Conservation (phyloP, 805 yeast species). For the Wickerhamiella azyma region DNA sequence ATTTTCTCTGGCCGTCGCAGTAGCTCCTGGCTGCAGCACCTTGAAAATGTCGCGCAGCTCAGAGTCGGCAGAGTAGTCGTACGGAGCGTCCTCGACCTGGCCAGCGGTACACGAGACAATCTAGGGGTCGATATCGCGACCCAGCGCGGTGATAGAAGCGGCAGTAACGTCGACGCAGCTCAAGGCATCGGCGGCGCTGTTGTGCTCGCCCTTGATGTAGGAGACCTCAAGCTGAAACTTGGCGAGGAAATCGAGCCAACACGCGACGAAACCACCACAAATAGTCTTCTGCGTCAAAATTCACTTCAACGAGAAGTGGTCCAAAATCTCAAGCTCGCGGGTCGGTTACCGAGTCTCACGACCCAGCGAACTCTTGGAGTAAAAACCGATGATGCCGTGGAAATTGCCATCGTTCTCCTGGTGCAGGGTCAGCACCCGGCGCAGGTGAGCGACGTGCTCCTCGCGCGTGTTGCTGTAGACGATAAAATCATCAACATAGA, state of each 20-base stretch:
- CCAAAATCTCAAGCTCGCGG: background rate
- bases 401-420: background rate
- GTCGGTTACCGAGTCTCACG: background rate
- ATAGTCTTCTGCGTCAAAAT: background rate
- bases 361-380: background rate
- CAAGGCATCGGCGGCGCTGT: conserved; percentile 1
- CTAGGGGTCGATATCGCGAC: too few relatives aligned
- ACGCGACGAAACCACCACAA: background rate
- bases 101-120: too few relatives aligned
- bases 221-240: background rate
- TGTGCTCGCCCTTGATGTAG: background rate
- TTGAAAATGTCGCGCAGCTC: too few relatives aligned
- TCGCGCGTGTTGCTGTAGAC: background rate
- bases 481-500: conserved; percentile 3
- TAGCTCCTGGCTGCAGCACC: too few relatives aligned
- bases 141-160: too few relatives aligned
- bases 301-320: background rate
- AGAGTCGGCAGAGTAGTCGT: too few relatives aligned
- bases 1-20: too few relatives aligned
- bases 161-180: background rate
- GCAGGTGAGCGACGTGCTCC: background rate
- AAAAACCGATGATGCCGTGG: background rate
- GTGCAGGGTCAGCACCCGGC: background rate
- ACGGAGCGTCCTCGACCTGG: too few relatives aligned
- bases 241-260: conserved; percentile 1